These are phyloP conservation scores for Pigoraptor vietnamica DNA, from an alignment of 78 protist genomes.

Conservation along the genomic window DNA sequence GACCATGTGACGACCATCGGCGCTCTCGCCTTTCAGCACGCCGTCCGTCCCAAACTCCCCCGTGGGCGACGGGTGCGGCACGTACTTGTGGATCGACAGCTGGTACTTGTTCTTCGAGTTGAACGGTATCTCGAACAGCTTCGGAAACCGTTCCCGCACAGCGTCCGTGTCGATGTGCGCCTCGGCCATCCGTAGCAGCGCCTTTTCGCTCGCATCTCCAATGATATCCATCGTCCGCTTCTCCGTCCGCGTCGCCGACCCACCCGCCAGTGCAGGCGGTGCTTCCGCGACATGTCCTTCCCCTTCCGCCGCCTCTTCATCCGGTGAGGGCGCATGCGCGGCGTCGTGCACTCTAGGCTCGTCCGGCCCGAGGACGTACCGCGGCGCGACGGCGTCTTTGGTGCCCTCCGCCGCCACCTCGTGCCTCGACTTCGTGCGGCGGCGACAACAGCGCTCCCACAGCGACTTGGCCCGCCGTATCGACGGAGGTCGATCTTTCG, in stretches of 20 bases:
- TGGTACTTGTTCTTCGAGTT: slow-evolving; percentile 92
- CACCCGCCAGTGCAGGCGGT: background rate
- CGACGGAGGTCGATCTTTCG: no score
- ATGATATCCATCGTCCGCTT: background rate
- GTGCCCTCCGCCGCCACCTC: no score
- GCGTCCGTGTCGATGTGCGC: background rate
- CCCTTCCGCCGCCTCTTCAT: background rate
- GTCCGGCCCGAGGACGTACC: no score
- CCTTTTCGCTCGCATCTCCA: background rate
- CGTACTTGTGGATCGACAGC: background rate
- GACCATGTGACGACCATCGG: slow-evolving; percentile 1
- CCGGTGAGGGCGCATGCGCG: no score
- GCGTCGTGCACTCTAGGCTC: no score
- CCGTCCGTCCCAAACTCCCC: background rate
- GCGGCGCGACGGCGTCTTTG: no score
- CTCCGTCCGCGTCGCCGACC: background rate
- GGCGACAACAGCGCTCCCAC: no score
- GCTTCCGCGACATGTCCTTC: background rate
- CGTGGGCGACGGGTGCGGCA: background rate
- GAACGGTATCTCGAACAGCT: slow-evolving; percentile 82
- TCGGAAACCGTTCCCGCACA: background rate
- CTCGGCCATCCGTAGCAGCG: background rate
- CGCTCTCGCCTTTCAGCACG: background rate
- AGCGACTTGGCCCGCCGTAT: no score
- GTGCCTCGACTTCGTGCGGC: no score